Evolutionary conservation across 2,329 filamentous ascomycete species (phyloP), one percentile per base, ranked within the genome.

Genomic region (Microdochium bolleyi): DNA sequence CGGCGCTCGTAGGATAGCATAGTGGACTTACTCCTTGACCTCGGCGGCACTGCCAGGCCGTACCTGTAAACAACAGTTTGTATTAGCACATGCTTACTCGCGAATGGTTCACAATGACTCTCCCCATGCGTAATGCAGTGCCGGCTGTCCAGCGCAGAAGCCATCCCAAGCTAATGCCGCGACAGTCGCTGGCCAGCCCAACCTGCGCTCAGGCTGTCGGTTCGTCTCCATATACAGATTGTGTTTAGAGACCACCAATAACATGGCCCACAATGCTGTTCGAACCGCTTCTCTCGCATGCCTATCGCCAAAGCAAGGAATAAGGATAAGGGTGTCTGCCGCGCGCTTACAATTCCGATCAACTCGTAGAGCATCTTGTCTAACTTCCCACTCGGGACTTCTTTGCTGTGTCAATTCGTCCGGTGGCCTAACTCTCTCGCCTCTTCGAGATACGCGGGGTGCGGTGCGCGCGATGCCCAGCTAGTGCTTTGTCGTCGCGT

Each of bases 281-380:
- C n/a, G n/a, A n/a, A n/a, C n/a, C n/a, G n/a, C n/a, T n/a, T n/a
- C n/a, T n/a, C n/a, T n/a, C n/a, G n/a, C n/a, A n/a, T n/a, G n/a
- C n/a, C n/a, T n/a, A n/a, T n/a, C n/a, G n/a, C n/a, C n/a, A n/a
- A n/a, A n/a, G n/a, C n/a, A n/a, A n/a, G n/a, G n/a, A n/a, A n/a
- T n/a, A n/a, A n/a, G n/a, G n/a, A n/a, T n/a, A n/a, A n/a, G n/a
- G n/a, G 27, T 30, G 14, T 41, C 7, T 16, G 14, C 19, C 14
- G 37, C 41, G 21, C 19, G 75, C 87, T 65, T 75, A 96, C 94
- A 74, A 96, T 87, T 70, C 89, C 94, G 72, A 99, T 94, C 66
- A 97, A 78, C 77, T 99, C 94, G 79, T 99, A 99, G 74, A 99
- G 77, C 94, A 99, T 96, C 60, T 70, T 78, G 67, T 14, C 51